phyloP scores from a whole-genome alignment of 2,329 filamentous ascomycete genomes.

The Talaromyces amestolkiae region DNA sequence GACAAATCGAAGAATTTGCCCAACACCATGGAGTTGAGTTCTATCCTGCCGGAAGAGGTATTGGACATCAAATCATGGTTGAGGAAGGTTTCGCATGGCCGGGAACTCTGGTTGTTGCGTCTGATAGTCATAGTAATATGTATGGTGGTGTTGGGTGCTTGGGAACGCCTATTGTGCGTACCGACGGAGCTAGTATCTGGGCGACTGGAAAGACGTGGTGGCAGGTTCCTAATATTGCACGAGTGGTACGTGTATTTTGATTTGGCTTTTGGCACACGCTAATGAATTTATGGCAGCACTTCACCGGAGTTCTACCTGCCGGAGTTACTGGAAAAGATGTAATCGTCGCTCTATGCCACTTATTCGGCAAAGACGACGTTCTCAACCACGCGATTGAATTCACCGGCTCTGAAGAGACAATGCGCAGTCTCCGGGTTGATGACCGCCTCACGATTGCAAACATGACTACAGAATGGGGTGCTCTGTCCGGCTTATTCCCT shows the following conservation, averaged over 20 bases:
- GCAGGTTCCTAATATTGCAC: slow-evolving; percentile 80
- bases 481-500: slow-evolving; percentile 72
- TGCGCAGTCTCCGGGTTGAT: slow-evolving; percentile 69
- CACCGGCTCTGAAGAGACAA: slow-evolving; percentile 72
- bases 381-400: slow-evolving; percentile 92
- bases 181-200: slow-evolving; percentile 84
- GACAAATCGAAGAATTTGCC: slow-evolving; percentile 78
- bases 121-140: slow-evolving; percentile 69
- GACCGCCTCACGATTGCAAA: slow-evolving; percentile 67
- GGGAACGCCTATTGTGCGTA: slow-evolving; percentile 79
- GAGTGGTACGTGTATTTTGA: slow-evolving; percentile 57
- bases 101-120: slow-evolving; percentile 76
- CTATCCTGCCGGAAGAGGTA: slow-evolving; percentile 73
- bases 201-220: slow-evolving; percentile 82
- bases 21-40: slow-evolving; percentile 72
- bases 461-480: slow-evolving; percentile 82
- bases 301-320: slow-evolving; percentile 70
- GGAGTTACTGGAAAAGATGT: slow-evolving; percentile 93
- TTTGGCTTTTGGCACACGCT: not conserved
- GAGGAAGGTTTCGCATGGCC: slow-evolving; percentile 86
- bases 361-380: slow-evolving; percentile 85
- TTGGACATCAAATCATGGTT: slow-evolving; percentile 76
- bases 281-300: not conserved
- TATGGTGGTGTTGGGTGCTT: slow-evolving; percentile 78
- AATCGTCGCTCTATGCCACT: slow-evolving; percentile 80